A percentile compares a stretch with the other conserved stretches of the same genome.
Conservation (phyloP, 2,329 filamentous ascomycete species). For the Fusarium luffae region DNA sequence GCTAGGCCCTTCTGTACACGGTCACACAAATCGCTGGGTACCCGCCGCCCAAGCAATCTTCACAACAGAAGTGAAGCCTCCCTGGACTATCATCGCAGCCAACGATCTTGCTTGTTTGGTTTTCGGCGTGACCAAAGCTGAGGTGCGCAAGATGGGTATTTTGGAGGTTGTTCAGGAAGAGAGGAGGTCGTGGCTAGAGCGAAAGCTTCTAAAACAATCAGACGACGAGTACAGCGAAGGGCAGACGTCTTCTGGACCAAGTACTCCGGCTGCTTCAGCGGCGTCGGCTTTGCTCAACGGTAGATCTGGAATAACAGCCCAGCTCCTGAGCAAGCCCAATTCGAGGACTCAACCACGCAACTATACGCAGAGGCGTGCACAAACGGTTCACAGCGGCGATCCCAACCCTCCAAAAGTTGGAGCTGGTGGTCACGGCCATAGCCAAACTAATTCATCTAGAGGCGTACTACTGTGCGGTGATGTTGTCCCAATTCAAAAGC, state of each 20-base stretch:
- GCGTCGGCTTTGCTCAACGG: slow-evolving; percentile 73
- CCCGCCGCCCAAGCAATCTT: slow-evolving; percentile 96
- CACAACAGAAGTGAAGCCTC: slow-evolving; percentile 88
- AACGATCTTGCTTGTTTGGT: slow-evolving; percentile 96
- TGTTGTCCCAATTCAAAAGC: slow-evolving; percentile 97
- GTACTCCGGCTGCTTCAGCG: slow-evolving; percentile 54
- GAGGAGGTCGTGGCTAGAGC: slow-evolving; percentile 87
- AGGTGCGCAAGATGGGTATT: slow-evolving; percentile 94
- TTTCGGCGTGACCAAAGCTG: slow-evolving; percentile 98
- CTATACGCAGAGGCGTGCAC: slow-evolving; percentile 67
- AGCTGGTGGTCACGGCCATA: slow-evolving; percentile 68
- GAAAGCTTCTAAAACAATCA: slow-evolving; percentile 74
- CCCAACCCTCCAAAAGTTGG: slow-evolving; percentile 65
- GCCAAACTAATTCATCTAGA: slow-evolving; percentile 79
- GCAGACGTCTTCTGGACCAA: slow-evolving; percentile 49
- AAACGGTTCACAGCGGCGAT: slow-evolving; percentile 70
- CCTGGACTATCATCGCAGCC: slow-evolving; percentile 95
- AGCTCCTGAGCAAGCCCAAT: slow-evolving; percentile 84
- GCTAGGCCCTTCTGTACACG: slow-evolving; percentile 75
- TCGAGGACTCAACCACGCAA: slow-evolving; percentile 67
- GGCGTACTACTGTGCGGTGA: slow-evolving; percentile 95
- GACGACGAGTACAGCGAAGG: slow-evolving; percentile 49
- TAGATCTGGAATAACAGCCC: slow-evolving; percentile 81
- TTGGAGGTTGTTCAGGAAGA: slow-evolving; percentile 94
- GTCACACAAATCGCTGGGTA: slow-evolving; percentile 89